Evolutionary conservation across 352 stramenopile genomes (phyloP).

Genomic region (Globisporangium orthogonon): DNA sequence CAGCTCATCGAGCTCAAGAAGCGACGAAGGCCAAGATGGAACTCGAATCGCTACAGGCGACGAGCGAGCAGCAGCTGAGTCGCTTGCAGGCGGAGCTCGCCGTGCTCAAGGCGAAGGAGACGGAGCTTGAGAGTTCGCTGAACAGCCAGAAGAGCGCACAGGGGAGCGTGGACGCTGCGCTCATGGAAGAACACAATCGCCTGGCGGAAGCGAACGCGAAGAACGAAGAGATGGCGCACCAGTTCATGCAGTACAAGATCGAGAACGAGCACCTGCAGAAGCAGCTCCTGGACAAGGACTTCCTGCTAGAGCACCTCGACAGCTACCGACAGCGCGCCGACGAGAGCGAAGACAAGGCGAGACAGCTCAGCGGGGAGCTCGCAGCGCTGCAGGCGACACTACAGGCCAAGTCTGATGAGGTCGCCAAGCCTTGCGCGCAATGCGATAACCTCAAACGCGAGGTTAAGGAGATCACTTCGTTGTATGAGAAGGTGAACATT

Average conservation of each 20-base stretch:
- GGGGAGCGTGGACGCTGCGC: slow-evolving; percentile 12
- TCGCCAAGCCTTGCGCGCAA: slow-evolving; percentile 26
- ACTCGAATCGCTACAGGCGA: slow-evolving; percentile 29
- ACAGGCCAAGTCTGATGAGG: slow-evolving; percentile 25
- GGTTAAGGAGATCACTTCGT: slow-evolving; percentile 33
- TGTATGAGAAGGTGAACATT: slow-evolving; percentile 64
- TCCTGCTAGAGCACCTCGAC: slow-evolving; percentile 54
- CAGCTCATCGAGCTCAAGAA: slow-evolving; percentile 22
- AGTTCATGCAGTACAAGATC: slow-evolving; percentile 67
- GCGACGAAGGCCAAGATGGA: slow-evolving; percentile 18
- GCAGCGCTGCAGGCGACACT: slow-evolving; percentile 26
- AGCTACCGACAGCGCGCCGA: slow-evolving; percentile 35
- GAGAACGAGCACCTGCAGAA: slow-evolving; percentile 72
- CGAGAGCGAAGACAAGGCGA: slow-evolving; percentile 35
- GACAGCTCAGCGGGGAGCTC: slow-evolving; percentile 25
- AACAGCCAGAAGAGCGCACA: slow-evolving; percentile 12
- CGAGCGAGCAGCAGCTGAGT: slow-evolving; percentile 29
- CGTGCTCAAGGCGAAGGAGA: slow-evolving; percentile 24
- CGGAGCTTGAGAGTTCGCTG: slow-evolving; percentile 25
- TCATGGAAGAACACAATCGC: slow-evolving; percentile 28
- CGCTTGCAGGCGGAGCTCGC: slow-evolving; percentile 33
- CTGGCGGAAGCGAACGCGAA: slow-evolving; percentile 21
- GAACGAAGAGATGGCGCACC: slow-evolving; percentile 32
- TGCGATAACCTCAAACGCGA: slow-evolving; percentile 39
- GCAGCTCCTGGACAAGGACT: slow-evolving; percentile 57